Evolutionary conservation across 805 yeast genomes (phyloP).

Genomic region (Zygoascus flipseniorum): DNA sequence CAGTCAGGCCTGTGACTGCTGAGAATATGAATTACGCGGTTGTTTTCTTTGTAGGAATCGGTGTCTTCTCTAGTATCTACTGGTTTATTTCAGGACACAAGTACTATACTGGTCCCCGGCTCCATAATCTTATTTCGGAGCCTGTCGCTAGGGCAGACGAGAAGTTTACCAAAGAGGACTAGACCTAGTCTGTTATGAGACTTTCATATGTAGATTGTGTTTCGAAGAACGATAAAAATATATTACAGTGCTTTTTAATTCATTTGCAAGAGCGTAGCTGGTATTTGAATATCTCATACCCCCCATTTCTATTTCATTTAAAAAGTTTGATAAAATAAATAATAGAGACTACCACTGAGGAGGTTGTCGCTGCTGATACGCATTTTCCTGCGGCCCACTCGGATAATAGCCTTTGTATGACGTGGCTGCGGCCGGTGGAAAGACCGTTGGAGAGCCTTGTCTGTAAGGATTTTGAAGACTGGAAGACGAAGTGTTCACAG

Average conservation of each 20-base stretch:
- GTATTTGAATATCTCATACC: too few species aligned
- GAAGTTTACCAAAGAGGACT: not conserved
- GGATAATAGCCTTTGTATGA: constrained; percentile 16
- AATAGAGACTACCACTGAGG: not conserved
- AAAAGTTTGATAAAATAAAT: not conserved
- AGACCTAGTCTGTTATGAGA: too few species aligned
- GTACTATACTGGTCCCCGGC: constrained; percentile 15
- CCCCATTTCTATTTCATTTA: too few species aligned
- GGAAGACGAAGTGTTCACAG: not conserved
- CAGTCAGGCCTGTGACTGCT: constrained; percentile 31
- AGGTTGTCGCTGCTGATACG: not conserved
- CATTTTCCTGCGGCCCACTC: constrained; percentile 4
- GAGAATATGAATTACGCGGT: constrained; percentile 56
- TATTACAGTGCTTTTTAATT: too few species aligned
- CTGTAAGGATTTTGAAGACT: not conserved
- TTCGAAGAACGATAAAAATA: too few species aligned
- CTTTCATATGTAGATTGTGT: too few species aligned
- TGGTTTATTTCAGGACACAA: constrained; percentile 38
- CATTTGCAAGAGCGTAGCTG: too few species aligned
- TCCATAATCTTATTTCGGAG: constrained; percentile 23
- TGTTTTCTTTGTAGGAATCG: constrained; percentile 51
- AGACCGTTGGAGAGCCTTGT: not conserved
- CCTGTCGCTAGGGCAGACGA: not conserved
- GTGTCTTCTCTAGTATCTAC: constrained; percentile 39
- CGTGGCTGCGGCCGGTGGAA: constrained; percentile 11